Evolutionary conservation across 2,329 filamentous ascomycete genomes (phyloP), one percentile per base, ranked within the genome.

Genomic region (Trichoderma sp.): DNA sequence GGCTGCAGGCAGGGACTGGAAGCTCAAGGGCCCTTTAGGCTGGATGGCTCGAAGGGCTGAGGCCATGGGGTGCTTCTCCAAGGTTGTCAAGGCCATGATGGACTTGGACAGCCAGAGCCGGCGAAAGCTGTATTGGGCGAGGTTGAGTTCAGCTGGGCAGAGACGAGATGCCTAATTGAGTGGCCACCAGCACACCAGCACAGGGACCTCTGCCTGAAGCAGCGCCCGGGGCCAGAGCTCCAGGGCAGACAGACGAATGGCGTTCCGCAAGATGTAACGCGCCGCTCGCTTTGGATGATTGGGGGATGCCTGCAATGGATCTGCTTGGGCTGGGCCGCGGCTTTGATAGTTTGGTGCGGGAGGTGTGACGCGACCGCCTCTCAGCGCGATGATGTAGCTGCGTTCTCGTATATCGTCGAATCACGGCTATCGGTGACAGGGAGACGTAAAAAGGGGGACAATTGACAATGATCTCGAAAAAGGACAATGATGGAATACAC

Each of bases 1-100:
- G 56, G 86, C 77, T 14, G 87, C 85, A 35, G 90, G 89, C 62
- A 91, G 75, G 62, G 80, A 77, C 35, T 80, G 77, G 66, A 84
- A 81, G 35, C 62, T 64, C 64, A 76, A 45, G 35, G 71, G 75
- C 69, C 75, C 65, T 53, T 69, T 69, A 27, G 64, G 31, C 59
- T 50, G 35, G 41, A 31, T 11, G 56, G 75, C 29, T 60, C 71
- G 75, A 33, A 76, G 71, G 45, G 71, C 75, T 63, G 63, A 18
- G 14, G 18, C 64, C 31, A 72, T 35, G 64, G 75, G 75, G 24
- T 64, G 71, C 71, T 71, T 69, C 71, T 76, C 60, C 71, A 73
- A 16, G 41, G 38, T 14, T 27, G 38, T 56, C n/a, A 63, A 64
- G 24, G 29, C 60, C 8, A 33, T 27, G 60, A 50, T 31, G 18